A percentile compares a stretch with the other conserved stretches of the same genome.
phyloP scores from a whole-genome alignment of 208 protist species.

The Acanthamoeba lenticulata region DNA sequence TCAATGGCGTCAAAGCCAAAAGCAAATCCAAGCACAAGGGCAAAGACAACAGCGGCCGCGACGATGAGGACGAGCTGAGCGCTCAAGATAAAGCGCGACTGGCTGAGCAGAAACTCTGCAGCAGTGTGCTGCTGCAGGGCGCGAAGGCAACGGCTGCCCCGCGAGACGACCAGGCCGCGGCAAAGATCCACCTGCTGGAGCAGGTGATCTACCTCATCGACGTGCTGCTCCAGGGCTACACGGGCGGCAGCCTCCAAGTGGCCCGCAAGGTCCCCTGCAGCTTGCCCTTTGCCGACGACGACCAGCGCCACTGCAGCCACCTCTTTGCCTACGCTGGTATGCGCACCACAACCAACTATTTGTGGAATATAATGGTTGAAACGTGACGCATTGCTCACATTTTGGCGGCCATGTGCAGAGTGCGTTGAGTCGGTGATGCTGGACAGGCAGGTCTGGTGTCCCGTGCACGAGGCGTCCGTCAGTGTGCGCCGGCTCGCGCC shows the following conservation, averaged over 20 bases:
- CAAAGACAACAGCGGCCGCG: neutral
- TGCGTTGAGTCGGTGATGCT: slow-evolving; percentile 21
- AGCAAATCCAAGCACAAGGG: neutral
- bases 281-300: neutral
- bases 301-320: neutral
- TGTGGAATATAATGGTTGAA: no score
- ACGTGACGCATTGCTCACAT: no score
- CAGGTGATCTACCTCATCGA: slow-evolving; percentile 38
- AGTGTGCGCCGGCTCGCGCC: neutral
- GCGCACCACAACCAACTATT: neutral
- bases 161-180: neutral
- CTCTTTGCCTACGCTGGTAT: neutral
- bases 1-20: neutral
- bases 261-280: neutral
- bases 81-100: neutral
- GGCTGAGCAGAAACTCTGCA: neutral
- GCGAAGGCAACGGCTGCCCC: neutral
- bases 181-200: neutral
- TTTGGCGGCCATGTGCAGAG: neutral
- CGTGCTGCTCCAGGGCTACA: slow-evolving; percentile 3
- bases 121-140: neutral
- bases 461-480: neutral
- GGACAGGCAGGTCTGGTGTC: neutral
- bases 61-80: no score
- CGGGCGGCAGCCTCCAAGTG: neutral